Percentiles rank a stretch among this genome's conserved stretches.
Evolutionary conservation across 345 rosid genomes (phyloP).

Genomic region (Carallia brachiata): DNA sequence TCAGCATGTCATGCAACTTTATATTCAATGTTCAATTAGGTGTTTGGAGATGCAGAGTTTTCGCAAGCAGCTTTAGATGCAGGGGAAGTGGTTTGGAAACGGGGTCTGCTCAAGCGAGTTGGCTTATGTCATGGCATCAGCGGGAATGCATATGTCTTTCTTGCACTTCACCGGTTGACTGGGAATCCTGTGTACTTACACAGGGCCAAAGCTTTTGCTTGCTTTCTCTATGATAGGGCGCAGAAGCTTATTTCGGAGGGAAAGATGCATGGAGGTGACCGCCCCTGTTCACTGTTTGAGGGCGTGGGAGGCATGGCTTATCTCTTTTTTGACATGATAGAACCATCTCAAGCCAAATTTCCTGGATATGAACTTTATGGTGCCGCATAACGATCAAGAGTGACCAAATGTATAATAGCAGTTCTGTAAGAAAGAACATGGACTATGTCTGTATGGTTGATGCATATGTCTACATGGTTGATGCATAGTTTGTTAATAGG

Average conservation of each 20-base stretch:
- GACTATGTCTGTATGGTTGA: too few relatives aligned
- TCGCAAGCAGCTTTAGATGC: conserved; percentile 62
- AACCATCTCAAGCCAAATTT: conserved; percentile 52
- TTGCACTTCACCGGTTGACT: conserved; percentile 52
- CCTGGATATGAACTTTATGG: conserved; percentile 55
- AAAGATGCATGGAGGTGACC: conserved; percentile 67
- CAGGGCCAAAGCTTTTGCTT: conserved; percentile 61
- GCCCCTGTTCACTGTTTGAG: conserved; percentile 57
- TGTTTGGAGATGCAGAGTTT: conserved; percentile 55
- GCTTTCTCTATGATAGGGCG: conserved; percentile 59
- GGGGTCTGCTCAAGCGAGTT: conserved; percentile 67
- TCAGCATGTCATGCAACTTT: background rate
- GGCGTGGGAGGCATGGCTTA: conserved; percentile 64
- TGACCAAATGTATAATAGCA: too few relatives aligned
- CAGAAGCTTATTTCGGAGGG: conserved; percentile 45
- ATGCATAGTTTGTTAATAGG: too few relatives aligned
- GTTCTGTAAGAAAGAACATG: too few relatives aligned
- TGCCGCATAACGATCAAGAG: too few relatives aligned
- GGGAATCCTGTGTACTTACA: conserved; percentile 44
- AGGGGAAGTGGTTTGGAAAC: conserved; percentile 60
- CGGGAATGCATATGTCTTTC: conserved; percentile 59
- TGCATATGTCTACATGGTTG: too few relatives aligned
- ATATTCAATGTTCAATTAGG: conserved; percentile 33
- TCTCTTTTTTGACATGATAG: conserved; percentile 55
- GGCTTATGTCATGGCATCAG: conserved; percentile 77